These are phyloP conservation scores for Phlegmacium glaucopus DNA, from an alignment of 768 basidiomycete genomes.

Conservation along the genomic window DNA sequence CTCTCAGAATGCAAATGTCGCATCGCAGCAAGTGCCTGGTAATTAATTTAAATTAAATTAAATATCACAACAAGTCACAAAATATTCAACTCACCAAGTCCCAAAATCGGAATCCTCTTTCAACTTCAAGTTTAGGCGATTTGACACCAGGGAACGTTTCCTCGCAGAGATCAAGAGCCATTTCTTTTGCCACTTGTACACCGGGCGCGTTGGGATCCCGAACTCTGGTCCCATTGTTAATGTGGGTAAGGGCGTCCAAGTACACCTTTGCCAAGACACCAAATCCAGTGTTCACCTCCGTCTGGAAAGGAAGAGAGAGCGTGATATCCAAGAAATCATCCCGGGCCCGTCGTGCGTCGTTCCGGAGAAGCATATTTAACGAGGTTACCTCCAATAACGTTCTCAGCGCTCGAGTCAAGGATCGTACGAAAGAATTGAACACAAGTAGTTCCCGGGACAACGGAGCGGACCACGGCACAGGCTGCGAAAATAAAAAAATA, in stretches of 20 bases:
- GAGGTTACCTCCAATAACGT: constrained; percentile 88
- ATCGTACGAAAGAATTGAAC: constrained; percentile 97
- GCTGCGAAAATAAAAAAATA: constrained; percentile 37
- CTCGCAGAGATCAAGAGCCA: constrained; percentile 90
- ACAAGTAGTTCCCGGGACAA: constrained; percentile 94
- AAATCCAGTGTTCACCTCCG: constrained; percentile 96
- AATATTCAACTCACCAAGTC: constrained; percentile 87
- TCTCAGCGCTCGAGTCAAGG: constrained; percentile 85
- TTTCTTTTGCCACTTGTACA: constrained; percentile 76
- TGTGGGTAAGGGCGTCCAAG: constrained; percentile 86
- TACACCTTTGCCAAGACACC: constrained; percentile 97
- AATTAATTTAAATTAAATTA: no score
- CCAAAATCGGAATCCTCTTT: constrained; percentile 98
- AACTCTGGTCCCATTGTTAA: constrained; percentile 77
- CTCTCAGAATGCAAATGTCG: constrained; percentile 83
- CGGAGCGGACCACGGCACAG: constrained; percentile 93
- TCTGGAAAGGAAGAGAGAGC: constrained; percentile 90
- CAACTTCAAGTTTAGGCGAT: constrained; percentile 81
- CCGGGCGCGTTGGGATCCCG: constrained; percentile 75
- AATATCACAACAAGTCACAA: no score
- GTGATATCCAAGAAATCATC: constrained; percentile 93
- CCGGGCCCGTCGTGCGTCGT: constrained; percentile 80
- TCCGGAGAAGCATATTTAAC: constrained; percentile 89
- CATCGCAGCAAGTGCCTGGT: constrained; percentile 79
- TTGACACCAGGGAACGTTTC: constrained; percentile 94